phyloP scores from a whole-genome alignment of 2,329 filamentous ascomycete genomes.

The Aspergillus hortae region DNA sequence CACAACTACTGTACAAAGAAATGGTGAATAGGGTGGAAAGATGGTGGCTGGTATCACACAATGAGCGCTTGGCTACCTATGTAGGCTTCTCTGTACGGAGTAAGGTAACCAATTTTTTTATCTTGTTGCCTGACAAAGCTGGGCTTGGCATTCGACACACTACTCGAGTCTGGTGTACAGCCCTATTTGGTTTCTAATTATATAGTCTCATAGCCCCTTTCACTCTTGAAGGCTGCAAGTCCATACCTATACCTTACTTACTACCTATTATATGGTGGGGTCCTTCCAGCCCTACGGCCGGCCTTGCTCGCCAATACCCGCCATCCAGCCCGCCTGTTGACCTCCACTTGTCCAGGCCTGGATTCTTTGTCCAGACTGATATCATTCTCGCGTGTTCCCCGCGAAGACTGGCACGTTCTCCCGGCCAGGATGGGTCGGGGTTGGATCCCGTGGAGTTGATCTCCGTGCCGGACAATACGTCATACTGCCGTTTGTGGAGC shows the following conservation, averaged over 20 bases:
- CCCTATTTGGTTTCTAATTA: background rate
- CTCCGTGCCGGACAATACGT: no score
- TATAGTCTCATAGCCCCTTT: background rate
- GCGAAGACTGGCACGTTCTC: background rate
- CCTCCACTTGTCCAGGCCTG: conserved; percentile 1
- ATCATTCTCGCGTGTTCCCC: conserved; percentile 1
- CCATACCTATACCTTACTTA: no score
- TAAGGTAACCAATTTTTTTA: background rate
- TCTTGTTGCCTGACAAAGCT: conserved; percentile 9
- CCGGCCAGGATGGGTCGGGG: no score
- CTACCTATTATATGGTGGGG: background rate
- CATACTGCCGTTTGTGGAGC: no score
- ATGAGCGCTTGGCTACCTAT: no score
- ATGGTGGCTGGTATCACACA: background rate
- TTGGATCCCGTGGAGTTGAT: no score
- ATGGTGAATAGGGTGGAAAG: background rate
- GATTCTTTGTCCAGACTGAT: background rate
- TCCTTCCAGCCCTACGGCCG: background rate
- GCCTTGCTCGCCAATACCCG: background rate
- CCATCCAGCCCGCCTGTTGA: background rate
- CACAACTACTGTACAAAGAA: no score
- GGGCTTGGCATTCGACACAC: conserved; percentile 6
- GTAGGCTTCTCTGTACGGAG: background rate
- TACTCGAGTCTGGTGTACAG: background rate
- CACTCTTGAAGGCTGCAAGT: background rate